Percentiles rank a stretch among this genome's conserved stretches.
Conservation (phyloP, 2,329 filamentous ascomycete genomes). For the Penicillium brasilianum region DNA sequence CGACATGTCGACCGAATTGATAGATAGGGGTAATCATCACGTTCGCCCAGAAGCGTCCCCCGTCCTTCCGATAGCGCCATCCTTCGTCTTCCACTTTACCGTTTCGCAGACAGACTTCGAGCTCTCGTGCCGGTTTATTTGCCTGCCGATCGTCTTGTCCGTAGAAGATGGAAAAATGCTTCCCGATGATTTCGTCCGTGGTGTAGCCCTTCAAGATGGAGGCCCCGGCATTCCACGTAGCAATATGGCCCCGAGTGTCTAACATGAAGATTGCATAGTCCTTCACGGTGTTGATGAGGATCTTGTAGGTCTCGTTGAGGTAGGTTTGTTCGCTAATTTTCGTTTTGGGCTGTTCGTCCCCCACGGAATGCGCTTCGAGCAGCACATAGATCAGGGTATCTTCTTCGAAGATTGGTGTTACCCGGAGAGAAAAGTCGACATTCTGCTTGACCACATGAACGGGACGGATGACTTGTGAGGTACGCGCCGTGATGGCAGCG, state of each 20-base stretch:
- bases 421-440: conserved; percentile 38
- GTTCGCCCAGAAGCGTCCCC: conserved; percentile 65
- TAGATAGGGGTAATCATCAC: conserved; percentile 64
- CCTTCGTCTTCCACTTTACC: conserved; percentile 64
- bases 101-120: conserved; percentile 59
- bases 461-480: conserved; percentile 42
- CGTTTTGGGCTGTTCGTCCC: conserved; percentile 33
- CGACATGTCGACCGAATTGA: conserved; percentile 58
- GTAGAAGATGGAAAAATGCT: conserved; percentile 65
- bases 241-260: conserved; percentile 60
- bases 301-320: conserved; percentile 62
- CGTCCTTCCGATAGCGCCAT: conserved; percentile 64
- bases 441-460: conserved; percentile 28
- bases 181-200: conserved; percentile 60
- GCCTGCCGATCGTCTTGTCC: conserved; percentile 55
- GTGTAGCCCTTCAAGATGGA: conserved; percentile 62
- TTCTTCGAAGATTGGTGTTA: conserved; percentile 51
- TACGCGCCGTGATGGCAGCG: conserved; percentile 43
- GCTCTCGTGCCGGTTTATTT: conserved; percentile 58
- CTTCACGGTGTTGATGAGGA: conserved; percentile 65
- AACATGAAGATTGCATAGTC: conserved; percentile 69
- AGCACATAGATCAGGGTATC: conserved; percentile 48
- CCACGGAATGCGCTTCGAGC: conserved; percentile 49
- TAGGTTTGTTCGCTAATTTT: conserved; percentile 51
- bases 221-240: conserved; percentile 64